phyloP scores from a whole-genome alignment of 768 basidiomycete genomes.

The Phlebiopsis gigantea region DNA sequence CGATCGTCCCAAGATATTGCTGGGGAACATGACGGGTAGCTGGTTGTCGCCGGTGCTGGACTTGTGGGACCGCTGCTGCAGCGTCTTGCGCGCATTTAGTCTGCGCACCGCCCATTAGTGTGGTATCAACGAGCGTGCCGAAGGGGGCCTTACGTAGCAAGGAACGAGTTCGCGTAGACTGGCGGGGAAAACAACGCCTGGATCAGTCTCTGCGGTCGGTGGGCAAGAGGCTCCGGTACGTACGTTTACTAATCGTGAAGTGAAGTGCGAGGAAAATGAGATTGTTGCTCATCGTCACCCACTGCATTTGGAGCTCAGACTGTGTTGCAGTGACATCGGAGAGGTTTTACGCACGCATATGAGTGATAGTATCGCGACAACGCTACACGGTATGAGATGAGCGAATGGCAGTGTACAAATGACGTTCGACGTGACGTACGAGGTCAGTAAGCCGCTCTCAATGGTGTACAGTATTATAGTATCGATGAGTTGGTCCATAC shows the following conservation, averaged over 20 bases:
- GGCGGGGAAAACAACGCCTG: background rate
- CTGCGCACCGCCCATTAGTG: background rate
- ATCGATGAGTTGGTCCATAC: slow-evolving; percentile 12
- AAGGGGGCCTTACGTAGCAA: slow-evolving; percentile 12
- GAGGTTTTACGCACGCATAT: slow-evolving; percentile 4
- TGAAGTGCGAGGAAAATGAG: slow-evolving; percentile 13
- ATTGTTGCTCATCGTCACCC: slow-evolving; percentile 11
- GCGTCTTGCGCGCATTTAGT: slow-evolving; percentile 12
- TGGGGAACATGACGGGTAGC: slow-evolving; percentile 12
- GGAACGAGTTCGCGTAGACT: slow-evolving; percentile 16
- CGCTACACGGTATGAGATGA: background rate
- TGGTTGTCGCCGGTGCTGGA: slow-evolving; percentile 5
- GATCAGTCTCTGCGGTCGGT: background rate
- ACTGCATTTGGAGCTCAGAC: background rate
- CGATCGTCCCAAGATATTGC: too few relatives aligned
- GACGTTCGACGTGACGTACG: background rate
- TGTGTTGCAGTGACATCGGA: background rate
- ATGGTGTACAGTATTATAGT: slow-evolving; percentile 9
- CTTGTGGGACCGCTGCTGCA: slow-evolving; percentile 8
- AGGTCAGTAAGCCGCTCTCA: slow-evolving; percentile 11
- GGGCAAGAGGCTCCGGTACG: background rate
- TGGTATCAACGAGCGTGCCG: background rate
- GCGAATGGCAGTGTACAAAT: background rate
- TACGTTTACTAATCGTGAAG: slow-evolving; percentile 13
- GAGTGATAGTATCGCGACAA: slow-evolving; percentile 6